Conservation (phyloP, 805 yeast genomes). For the Saccharomycopsis synnaedendra region DNA sequence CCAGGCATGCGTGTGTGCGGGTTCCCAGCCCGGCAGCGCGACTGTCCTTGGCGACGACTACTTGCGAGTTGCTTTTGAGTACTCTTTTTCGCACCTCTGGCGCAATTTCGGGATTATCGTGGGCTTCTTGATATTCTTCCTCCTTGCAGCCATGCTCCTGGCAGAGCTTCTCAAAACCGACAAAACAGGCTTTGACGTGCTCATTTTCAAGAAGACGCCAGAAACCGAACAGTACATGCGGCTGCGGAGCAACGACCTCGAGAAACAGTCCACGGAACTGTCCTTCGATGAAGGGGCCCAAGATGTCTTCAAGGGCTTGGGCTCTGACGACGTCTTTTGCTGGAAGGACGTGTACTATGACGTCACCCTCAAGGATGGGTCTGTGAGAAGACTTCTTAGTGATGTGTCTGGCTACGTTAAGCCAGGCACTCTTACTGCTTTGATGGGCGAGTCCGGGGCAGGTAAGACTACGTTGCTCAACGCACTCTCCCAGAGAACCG, state of each 20-base stretch:
- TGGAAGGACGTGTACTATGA: constrained; percentile 51
- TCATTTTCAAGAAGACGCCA: constrained; percentile 17
- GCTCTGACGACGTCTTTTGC: constrained; percentile 34
- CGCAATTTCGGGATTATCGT: constrained; percentile 63
- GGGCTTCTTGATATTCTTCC: constrained; percentile 32
- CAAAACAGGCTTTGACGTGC: constrained; percentile 18
- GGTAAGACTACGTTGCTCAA: constrained; percentile 49
- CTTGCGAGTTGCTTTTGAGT: constrained; percentile 35
- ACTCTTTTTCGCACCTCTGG: constrained; percentile 56
- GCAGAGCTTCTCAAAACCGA: constrained; percentile 18
- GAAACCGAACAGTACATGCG: constrained; percentile 1
- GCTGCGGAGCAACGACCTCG: constrained; percentile 1
- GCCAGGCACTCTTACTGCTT: constrained; percentile 50
- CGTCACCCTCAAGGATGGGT: constrained; percentile 33
- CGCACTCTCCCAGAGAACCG: constrained; percentile 40
- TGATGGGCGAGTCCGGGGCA: constrained; percentile 56
- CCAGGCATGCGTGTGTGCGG: constrained; percentile 49
- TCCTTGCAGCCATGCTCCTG: constrained; percentile 17
- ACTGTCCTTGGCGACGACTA: constrained; percentile 52
- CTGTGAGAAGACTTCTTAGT: constrained; percentile 22
- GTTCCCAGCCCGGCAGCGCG: constrained; percentile 43
- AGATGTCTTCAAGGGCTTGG: constrained; percentile 22
- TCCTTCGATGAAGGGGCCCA: background rate
- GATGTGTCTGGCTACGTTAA: constrained; percentile 48
- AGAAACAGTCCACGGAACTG: constrained; percentile 20